phyloP scores from a whole-genome alignment of 305 asterid species.

The Fraxinus baroniana region DNA sequence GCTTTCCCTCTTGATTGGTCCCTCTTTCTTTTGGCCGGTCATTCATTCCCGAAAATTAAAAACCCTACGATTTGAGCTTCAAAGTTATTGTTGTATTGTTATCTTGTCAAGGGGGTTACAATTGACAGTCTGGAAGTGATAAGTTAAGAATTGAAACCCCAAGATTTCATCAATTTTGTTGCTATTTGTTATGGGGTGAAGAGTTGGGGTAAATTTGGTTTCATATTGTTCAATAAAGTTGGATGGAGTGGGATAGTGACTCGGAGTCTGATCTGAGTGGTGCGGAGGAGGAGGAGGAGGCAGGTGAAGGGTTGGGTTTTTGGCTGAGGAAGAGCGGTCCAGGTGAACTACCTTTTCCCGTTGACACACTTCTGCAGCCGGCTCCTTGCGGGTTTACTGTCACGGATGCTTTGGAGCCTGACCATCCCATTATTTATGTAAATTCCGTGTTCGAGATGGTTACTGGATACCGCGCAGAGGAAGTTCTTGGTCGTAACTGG shows the following conservation, averaged over 20 bases:
- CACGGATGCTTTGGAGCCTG: conserved; percentile 52
- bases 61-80: not conserved
- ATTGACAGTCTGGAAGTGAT: not conserved
- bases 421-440: conserved; percentile 48
- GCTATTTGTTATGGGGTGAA: conserved; percentile 1
- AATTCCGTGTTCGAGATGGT: conserved; percentile 53
- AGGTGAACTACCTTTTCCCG: conserved; percentile 41
- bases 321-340: conserved; percentile 30
- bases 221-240: not conserved
- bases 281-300: conserved; percentile 29
- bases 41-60: not conserved
- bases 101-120: not conserved
- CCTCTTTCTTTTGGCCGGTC: not conserved
- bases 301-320: conserved; percentile 41
- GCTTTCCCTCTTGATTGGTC: not conserved
- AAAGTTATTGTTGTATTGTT: not conserved
- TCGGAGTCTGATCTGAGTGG: conserved; percentile 37
- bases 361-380: conserved; percentile 45
- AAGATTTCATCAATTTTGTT: not conserved
- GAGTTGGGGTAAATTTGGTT: not conserved
- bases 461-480: conserved; percentile 55
- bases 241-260: conserved; percentile 43
- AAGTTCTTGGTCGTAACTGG: conserved; percentile 58
- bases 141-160: not conserved
- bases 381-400: conserved; percentile 58